A percentile compares a stretch with the other conserved stretches of the same genome.
phyloP scores from a whole-genome alignment of 1,139 yeast species.

The Saccharomyces pastorianus region DNA sequence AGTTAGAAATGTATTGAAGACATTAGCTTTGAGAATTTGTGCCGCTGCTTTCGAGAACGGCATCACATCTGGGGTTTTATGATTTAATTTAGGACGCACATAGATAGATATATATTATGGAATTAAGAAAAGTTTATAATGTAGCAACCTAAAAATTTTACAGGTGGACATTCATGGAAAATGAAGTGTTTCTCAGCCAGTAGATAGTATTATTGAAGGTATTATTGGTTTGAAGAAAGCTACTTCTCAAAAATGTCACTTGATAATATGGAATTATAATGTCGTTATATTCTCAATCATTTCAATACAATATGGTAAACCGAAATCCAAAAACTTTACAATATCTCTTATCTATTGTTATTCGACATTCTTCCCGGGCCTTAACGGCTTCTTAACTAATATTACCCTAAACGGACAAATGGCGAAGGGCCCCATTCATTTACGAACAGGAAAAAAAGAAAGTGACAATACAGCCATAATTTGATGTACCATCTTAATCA shows the following conservation, averaged over 20 bases:
- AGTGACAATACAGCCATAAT: not conserved
- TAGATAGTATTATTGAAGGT: not conserved
- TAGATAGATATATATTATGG: not conserved
- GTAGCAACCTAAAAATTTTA: not conserved
- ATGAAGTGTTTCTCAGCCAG: not conserved
- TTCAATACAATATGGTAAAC: too few species aligned
- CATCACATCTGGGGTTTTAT: not conserved
- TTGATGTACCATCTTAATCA: not conserved
- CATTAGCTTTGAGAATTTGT: not conserved
- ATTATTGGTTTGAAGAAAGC: not conserved
- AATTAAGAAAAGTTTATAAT: too few species aligned
- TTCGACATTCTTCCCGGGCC: not conserved
- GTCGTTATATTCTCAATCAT: too few species aligned
- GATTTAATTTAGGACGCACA: not conserved
- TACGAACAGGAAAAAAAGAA: not conserved
- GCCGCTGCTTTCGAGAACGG: not conserved
- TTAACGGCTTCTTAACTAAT: not conserved
- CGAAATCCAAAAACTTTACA: not conserved
- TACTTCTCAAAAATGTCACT: not conserved
- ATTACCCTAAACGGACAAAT: not conserved
- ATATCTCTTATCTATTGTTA: not conserved
- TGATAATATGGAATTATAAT: too few species aligned
- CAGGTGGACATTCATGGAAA: too few species aligned
- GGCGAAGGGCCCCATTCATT: not conserved
- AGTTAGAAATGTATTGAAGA: conserved; percentile 25